A percentile compares a stretch with the other conserved stretches of the same genome.
phyloP scores from a whole-genome alignment of 441 rosid genomes.

The Rhodomyrtus psidioides region DNA sequence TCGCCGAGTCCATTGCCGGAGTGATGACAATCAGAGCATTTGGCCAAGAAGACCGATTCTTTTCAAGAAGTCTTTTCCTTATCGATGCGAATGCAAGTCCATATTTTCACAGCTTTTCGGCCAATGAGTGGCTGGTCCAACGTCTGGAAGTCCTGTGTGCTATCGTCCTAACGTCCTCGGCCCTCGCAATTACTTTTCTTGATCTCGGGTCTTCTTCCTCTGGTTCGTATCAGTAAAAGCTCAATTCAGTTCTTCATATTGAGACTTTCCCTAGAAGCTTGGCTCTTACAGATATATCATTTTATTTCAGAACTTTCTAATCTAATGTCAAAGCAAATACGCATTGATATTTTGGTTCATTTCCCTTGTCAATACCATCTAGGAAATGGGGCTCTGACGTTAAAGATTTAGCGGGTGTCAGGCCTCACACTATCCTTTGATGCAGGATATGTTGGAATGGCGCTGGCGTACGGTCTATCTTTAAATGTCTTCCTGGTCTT shows the following conservation, averaged over 20 bases:
- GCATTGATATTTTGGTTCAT: not conserved
- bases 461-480: constrained; percentile 4
- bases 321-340: not conserved
- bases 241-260: not conserved
- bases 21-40: constrained; percentile 31
- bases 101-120: constrained; percentile 16
- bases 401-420: not conserved
- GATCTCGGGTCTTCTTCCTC: not conserved
- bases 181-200: constrained; percentile 2
- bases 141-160: constrained; percentile 29
- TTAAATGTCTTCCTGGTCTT: not conserved
- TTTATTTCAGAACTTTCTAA: not conserved
- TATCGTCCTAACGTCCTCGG: not conserved
- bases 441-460: constrained; percentile 14
- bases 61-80: constrained; percentile 14
- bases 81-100: constrained; percentile 26
- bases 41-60: constrained; percentile 18
- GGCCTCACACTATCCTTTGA: not conserved
- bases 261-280: not conserved
- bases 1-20: constrained; percentile 18
- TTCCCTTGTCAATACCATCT: not conserved
- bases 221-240: not conserved
- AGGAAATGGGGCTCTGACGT: not conserved
- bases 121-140: constrained; percentile 36
- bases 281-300: not conserved